A percentile compares a stretch with the other conserved stretches of the same genome.
phyloP scores from a whole-genome alignment of 805 yeast genomes.

The Pachysolen tannophilus region DNA sequence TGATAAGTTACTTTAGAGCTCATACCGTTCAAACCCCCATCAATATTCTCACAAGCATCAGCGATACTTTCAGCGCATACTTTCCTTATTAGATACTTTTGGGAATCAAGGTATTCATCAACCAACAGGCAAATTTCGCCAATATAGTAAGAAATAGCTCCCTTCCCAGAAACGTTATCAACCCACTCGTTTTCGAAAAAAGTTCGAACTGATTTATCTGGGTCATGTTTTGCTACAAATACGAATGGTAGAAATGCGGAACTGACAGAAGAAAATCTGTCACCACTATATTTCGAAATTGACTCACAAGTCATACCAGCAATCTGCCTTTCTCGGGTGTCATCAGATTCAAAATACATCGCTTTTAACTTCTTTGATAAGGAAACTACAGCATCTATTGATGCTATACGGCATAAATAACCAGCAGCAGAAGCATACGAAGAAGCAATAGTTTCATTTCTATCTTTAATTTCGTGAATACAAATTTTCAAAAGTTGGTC shows the following conservation, averaged over 20 bases:
- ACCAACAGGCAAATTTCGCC: conserved; percentile 56
- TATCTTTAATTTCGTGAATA: conserved; percentile 51
- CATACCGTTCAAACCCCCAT: conserved; percentile 20
- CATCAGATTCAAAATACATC: conserved; percentile 51
- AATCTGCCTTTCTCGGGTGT: conserved; percentile 35
- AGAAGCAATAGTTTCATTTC: conserved; percentile 63
- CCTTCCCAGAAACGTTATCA: conserved; percentile 72
- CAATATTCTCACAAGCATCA: conserved; percentile 42
- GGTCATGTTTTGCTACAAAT: conserved; percentile 70
- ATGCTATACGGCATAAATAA: conserved; percentile 58
- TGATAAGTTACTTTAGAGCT: conserved; percentile 14
- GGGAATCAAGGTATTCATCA: conserved; percentile 42
- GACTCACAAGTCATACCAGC: conserved; percentile 60
- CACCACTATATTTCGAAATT: conserved; percentile 60
- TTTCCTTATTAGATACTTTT: conserved; percentile 56
- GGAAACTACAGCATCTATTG: conserved; percentile 40
- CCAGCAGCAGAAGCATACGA: conserved; percentile 81
- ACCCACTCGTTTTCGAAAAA: conserved; percentile 65
- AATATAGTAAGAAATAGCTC: conserved; percentile 61
- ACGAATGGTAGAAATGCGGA: conserved; percentile 68
- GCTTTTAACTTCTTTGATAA: conserved; percentile 43
- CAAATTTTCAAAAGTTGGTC: conserved; percentile 57
- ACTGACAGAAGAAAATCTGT: conserved; percentile 53
- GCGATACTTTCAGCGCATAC: conserved; percentile 64
- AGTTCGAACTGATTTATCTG: conserved; percentile 33